Base-by-base conservation (phyloP, 345 rosid genomes). In the Dipteronia dyeriana region DNA sequence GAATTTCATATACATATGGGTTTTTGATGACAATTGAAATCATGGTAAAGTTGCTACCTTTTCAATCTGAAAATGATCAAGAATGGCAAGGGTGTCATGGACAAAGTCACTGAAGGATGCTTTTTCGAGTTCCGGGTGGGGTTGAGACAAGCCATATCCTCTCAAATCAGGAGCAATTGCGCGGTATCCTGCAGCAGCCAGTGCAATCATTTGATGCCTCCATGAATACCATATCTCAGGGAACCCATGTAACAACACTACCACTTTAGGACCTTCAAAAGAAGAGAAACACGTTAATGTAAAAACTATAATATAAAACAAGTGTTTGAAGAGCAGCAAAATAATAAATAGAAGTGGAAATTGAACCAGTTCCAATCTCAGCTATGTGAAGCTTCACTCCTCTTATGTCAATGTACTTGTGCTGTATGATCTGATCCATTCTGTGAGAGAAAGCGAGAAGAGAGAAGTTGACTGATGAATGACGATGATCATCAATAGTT, bases 141-240 rank as follows among this genome's bases (percentile, higher is more conserved):
- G 83, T 20, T 82, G 71, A 4, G 79, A 47, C 10, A 66, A 68
- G 43, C 89, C 89, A 68, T 84, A 86, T 9, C 87, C 89, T 66
- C 89, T 80, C 64, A 68, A 82, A 73, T 86, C 89, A 53, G 78
- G 66, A 0, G 89, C 86, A 12, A 84, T 73, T 51, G 87, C 83
- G 39, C 86, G 68, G 66, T 63, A 84, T 1, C 87, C 89, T 2
- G 83, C 83, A 1, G 47, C 16, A 29, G 89, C 83, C 3, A 84
- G 56, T 19, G 81, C 80, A 17, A 76, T 7, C 86, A 86, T 86
- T 59, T 86, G 89, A 70, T 84, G 83, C 70, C 87, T 77, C 89
- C 86, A 86, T 19, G 89, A 74, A 70, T 86, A 84, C 87, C 89
- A 84, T 5, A 79, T 75, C 64, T 84, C 83, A 1, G 86, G 89